A percentile compares a stretch with the other conserved stretches of the same genome.
Conservation (phyloP, 176 grass and related monocot genomes). For the Carex littledalei region DNA sequence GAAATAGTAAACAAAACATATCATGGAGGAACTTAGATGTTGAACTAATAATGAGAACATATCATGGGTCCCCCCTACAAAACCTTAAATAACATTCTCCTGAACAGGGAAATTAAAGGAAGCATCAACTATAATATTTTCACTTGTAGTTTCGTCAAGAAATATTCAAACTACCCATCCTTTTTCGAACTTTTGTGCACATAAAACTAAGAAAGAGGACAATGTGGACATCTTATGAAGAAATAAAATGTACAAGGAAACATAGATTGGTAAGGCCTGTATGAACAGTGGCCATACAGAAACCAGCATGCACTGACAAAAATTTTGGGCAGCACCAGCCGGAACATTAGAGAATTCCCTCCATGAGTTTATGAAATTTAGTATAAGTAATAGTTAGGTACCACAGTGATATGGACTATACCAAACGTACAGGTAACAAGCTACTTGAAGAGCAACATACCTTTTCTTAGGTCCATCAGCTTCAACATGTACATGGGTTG, state of each 20-base stretch:
- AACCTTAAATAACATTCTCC: neutral
- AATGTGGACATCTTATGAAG: neutral
- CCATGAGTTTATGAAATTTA: neutral
- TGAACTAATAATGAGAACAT: neutral
- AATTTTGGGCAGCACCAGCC: neutral
- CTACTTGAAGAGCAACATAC: slow-evolving; percentile 29
- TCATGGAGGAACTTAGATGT: neutral
- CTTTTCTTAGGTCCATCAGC: slow-evolving; percentile 93
- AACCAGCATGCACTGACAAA: neutral
- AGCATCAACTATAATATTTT: neutral
- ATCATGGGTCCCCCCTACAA: too few relatives aligned
- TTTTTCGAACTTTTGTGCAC: neutral
- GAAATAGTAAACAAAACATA: neutral
- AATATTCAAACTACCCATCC: neutral
- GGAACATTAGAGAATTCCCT: neutral
- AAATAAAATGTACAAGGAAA: neutral
- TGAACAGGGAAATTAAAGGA: neutral
- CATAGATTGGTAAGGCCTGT: neutral
- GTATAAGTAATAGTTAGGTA: neutral
- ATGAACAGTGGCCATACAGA: neutral
- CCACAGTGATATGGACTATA: neutral
- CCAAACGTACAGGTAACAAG: neutral
- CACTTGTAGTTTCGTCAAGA: neutral
- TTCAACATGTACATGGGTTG: slow-evolving; percentile 76
- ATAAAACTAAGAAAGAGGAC: neutral